phyloP scores from a whole-genome alignment of 2,329 filamentous ascomycete genomes.

The Xylogone sp. region DNA sequence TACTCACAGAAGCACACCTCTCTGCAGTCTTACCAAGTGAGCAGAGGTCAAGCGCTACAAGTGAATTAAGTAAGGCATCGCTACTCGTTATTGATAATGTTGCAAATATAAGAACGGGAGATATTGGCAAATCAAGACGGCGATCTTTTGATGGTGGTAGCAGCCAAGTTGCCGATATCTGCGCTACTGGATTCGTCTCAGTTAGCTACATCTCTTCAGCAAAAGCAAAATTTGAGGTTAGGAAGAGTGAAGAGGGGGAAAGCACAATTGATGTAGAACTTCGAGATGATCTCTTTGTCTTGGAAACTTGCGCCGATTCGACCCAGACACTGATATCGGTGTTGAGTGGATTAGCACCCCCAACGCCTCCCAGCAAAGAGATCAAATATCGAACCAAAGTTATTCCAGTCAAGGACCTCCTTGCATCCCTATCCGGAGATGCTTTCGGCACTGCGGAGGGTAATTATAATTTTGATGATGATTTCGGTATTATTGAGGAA shows the following conservation, averaged over 20 bases:
- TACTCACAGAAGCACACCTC: slow-evolving; percentile 74
- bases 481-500: slow-evolving; percentile 46
- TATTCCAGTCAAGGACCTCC: slow-evolving; percentile 80
- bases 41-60: slow-evolving; percentile 56
- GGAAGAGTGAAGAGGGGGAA: slow-evolving; percentile 49
- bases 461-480: slow-evolving; percentile 60
- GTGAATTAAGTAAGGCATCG: slow-evolving; percentile 76
- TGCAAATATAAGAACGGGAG: slow-evolving; percentile 34
- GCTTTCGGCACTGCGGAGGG: slow-evolving; percentile 65
- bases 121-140: slow-evolving; percentile 13
- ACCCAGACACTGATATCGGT: slow-evolving; percentile 86
- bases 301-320: slow-evolving; percentile 96
- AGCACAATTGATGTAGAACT: slow-evolving; percentile 76
- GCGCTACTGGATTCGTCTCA: slow-evolving; percentile 73
- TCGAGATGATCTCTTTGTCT: slow-evolving; percentile 78
- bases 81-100: slow-evolving; percentile 79
- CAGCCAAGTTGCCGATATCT: slow-evolving; percentile 51
- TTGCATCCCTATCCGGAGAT: slow-evolving; percentile 86
- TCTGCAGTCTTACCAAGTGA: slow-evolving; percentile 63
- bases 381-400: slow-evolving; percentile 85
- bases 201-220: slow-evolving; percentile 86
- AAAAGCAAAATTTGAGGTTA: slow-evolving; percentile 59
- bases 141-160: slow-evolving; percentile 30
- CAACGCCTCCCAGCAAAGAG: slow-evolving; percentile 75
- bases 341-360: slow-evolving; percentile 76